Percentiles rank a stretch among this genome's conserved stretches.
Conservation (phyloP, 2,329 filamentous ascomycete species). For the Dendryphion nanum region DNA sequence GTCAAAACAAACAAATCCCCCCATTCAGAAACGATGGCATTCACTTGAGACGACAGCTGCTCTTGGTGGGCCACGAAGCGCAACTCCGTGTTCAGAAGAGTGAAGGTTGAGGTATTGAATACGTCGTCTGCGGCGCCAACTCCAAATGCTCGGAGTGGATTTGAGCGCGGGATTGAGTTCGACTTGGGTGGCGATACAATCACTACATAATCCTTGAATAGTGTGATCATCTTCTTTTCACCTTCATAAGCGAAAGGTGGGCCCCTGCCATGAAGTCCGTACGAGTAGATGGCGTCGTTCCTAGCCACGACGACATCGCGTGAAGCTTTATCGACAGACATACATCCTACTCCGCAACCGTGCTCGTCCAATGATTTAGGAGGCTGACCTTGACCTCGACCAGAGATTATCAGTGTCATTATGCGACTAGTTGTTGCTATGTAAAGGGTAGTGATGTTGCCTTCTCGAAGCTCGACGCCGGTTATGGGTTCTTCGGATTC, state of each 20-base stretch:
- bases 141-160: conserved; percentile 71
- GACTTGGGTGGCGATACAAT: conserved; percentile 76
- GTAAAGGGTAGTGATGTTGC: conserved; percentile 73
- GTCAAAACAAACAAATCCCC: conserved; percentile 88
- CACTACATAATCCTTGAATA: conserved; percentile 82
- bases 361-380: conserved; percentile 85
- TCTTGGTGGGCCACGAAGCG: conserved; percentile 89
- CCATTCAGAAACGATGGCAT: conserved; percentile 82
- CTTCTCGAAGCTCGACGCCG: conserved; percentile 73
- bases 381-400: conserved; percentile 84
- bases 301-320: conserved; percentile 89
- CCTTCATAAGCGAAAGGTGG: conserved; percentile 90
- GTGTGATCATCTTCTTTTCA: conserved; percentile 76
- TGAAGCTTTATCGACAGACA: conserved; percentile 77
- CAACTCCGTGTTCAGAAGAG: conserved; percentile 85
- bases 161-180: conserved; percentile 52
- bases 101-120: conserved; percentile 85
- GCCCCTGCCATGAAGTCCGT: conserved; percentile 79
- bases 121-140: conserved; percentile 70
- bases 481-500: conserved; percentile 97
- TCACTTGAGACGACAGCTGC: conserved; percentile 75
- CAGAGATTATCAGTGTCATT: conserved; percentile 80
- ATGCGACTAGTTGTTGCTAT: conserved; percentile 89
- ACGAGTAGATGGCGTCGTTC: conserved; percentile 95
- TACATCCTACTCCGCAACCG: conserved; percentile 91